Evolutionary conservation across 1,284 basidiomycete genomes (phyloP), one percentile per base, ranked within the genome.

Genomic region (Pterulicium gracile): DNA sequence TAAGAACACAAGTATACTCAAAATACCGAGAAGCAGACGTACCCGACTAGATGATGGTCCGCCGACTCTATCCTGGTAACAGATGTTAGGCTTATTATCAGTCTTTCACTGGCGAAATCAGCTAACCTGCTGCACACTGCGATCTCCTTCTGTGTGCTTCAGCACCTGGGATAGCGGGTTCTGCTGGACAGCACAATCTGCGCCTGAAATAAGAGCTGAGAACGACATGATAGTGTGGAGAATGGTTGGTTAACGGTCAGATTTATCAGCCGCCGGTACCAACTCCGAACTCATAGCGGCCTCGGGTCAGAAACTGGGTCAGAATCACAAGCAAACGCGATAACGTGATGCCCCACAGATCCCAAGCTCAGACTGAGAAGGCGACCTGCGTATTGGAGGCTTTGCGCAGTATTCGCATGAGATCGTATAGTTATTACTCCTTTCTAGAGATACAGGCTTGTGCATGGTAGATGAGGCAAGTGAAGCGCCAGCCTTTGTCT

Each of bases 151-250:
- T 3, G 92, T 81, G 56, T 96, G 88, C 63, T 97, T 97, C 50
- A 95, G 72, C 39, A 98, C 83, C 57, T 92, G 87, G 15, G 88
- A 81, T 23, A 98, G 72, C 3, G 93, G 91, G 60, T 97, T 98
- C 47, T 83, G 76, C 3, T 81, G 74, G 18, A 82, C 77, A 4
- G 86, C 86, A 64, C 94, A 96, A 65, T 95, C 94, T 46, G 91
- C 79, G 52, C 92, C 93, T 47, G 88, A 92, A 53, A 97, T 79
- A 52, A 97, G 77, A 49, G 79, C 73, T 66, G 83, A 81, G 44
- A 88, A 70, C 17, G 83, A 85, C 84, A 87, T 86, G 13, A n/a
- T n/a, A 23, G 24, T 39, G 27, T 7, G n/a, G n/a, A n/a, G n/a
- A n/a, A n/a, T n/a, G n/a, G n/a, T n/a, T 32, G 27, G n/a, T 10